These are phyloP conservation scores for Alternaria alternata DNA, from an alignment of 2,329 filamentous ascomycete genomes.

Conservation along the genomic window DNA sequence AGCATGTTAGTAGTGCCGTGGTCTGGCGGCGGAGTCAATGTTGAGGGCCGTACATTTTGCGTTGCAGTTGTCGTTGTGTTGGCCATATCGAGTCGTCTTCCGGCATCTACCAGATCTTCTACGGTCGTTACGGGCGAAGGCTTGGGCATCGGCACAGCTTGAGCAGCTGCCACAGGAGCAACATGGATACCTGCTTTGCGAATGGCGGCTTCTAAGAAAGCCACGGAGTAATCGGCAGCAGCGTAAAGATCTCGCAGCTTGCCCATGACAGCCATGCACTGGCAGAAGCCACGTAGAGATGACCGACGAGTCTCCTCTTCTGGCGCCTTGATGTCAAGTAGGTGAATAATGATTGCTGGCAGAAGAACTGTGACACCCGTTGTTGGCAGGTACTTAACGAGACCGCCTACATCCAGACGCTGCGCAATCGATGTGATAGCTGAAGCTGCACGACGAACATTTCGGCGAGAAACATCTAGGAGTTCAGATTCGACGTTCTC, in stretches of 20 bases:
- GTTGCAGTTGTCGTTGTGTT: constrained; percentile 21
- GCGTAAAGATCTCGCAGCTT: constrained; percentile 88
- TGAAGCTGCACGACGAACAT: constrained; percentile 82
- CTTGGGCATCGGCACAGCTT: constrained; percentile 34
- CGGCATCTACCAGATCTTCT: constrained; percentile 58
- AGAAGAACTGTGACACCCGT: constrained; percentile 90
- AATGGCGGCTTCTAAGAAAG: constrained; percentile 91
- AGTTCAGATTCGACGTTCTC: constrained; percentile 64
- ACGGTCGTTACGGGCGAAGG: constrained; percentile 50
- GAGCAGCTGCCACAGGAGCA: constrained; percentile 51
- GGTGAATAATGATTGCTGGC: constrained; percentile 91
- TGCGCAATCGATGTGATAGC: constrained; percentile 87
- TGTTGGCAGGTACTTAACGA: constrained; percentile 84
- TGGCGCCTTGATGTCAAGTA: constrained; percentile 89
- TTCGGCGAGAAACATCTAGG: constrained; percentile 81
- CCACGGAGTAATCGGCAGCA: constrained; percentile 94
- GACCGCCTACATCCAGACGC: constrained; percentile 73
- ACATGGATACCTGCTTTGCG: constrained; percentile 84
- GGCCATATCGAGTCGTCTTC: constrained; percentile 50
- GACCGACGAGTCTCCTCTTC: constrained; percentile 74
- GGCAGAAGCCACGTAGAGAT: constrained; percentile 82
- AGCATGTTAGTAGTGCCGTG: constrained; percentile 45
- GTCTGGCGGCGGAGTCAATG: constrained; percentile 54
- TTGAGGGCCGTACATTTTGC: constrained; percentile 34
- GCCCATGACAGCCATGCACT: constrained; percentile 92